phyloP scores from a whole-genome alignment of 176 grass and related monocot species.

The Triticum aestivum region IWGSC_CS_RefSeq_v2.1 NC_057807.1:121393996-121394495 shows the following conservation, averaged over 20 bases:
- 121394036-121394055: slow-evolving; percentile 2
- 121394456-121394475: background rate
- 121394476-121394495: no score
- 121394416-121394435: background rate
- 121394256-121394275: background rate
- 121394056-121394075: background rate
- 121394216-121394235: background rate
- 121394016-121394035: background rate
- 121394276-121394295: slow-evolving; percentile 28
- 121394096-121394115: background rate
- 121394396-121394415: slow-evolving; percentile 94
- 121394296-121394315: slow-evolving; percentile 96
- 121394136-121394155: no score
- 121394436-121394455: background rate
- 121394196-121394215: background rate
- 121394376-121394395: slow-evolving; percentile 96
- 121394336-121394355: slow-evolving; percentile 93
- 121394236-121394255: background rate
- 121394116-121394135: background rate
- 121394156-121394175: background rate
- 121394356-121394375: slow-evolving; percentile 97
- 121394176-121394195: background rate
- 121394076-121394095: background rate
- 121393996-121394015: background rate
- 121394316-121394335: slow-evolving; percentile 93